Evolutionary conservation across 371 early-diverging fungal species (phyloP).

Genomic region (Phascolomyces articulosus): DNA sequence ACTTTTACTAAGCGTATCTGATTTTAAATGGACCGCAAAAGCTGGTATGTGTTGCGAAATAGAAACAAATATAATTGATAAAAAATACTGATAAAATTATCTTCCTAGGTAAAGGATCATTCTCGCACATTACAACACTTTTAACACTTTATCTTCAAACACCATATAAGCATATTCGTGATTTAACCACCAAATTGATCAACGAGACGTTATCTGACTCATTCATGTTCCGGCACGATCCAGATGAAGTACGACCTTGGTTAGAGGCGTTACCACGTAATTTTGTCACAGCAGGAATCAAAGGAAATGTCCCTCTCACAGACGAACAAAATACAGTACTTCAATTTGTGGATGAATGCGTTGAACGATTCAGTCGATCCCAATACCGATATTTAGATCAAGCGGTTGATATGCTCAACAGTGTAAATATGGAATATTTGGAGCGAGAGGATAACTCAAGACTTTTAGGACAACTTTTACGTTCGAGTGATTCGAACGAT

Average conservation of each 20-base stretch:
- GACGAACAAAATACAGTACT: conserved; percentile 49
- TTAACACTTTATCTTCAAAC: conserved; percentile 61
- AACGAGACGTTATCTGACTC: conserved; percentile 59
- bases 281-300: not conserved
- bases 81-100: too few relatives aligned
- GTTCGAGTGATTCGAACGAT: not conserved
- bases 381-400: conserved; percentile 72
- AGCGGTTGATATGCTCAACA: conserved; percentile 22
- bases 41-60: conserved; percentile 56
- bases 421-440: not conserved
- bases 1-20: conserved; percentile 59
- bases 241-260: conserved; percentile 66
- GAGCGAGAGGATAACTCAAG: not conserved
- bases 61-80: too few relatives aligned
- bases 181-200: conserved; percentile 52
- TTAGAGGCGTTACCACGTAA: conserved; percentile 58
- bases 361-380: conserved; percentile 55
- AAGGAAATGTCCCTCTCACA: conserved; percentile 12
- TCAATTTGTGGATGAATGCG: conserved; percentile 69
- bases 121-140: conserved; percentile 63
- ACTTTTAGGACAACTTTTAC: not conserved
- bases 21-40: conserved; percentile 71
- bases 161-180: conserved; percentile 49
- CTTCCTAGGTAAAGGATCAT: conserved; percentile 44
- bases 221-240: conserved; percentile 67